These are phyloP conservation scores for Aspergillus neoniger DNA, from an alignment of 2,329 filamentous ascomycete genomes.

Conservation along the genomic window DNA sequence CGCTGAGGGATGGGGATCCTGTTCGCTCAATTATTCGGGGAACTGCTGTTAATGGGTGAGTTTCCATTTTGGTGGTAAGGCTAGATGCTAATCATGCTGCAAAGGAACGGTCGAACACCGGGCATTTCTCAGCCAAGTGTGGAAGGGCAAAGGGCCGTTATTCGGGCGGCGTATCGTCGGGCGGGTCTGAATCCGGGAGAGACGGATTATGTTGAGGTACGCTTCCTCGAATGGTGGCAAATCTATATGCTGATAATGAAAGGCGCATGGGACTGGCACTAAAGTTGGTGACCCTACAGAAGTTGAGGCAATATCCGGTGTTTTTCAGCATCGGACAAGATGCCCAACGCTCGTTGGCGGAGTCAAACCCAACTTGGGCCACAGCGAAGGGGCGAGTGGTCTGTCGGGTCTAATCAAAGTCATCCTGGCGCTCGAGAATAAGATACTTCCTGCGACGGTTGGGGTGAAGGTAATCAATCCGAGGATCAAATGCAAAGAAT, in stretches of 20 bases:
- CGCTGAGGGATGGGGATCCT: constrained; percentile 3
- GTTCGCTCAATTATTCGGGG: constrained; percentile 10
- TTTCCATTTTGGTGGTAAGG: neutral
- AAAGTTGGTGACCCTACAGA: constrained; percentile 11
- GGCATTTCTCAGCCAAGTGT: constrained; percentile 6
- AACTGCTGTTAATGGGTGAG: constrained; percentile 3
- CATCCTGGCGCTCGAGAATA: constrained; percentile 44
- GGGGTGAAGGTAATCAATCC: constrained; percentile 31
- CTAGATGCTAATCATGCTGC: neutral
- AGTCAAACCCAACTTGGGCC: constrained; percentile 37
- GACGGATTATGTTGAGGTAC: constrained; percentile 4
- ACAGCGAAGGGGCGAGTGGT: constrained; percentile 38
- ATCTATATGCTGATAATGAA: neutral
- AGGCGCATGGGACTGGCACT: constrained; percentile 15
- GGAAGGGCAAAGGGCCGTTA: neutral
- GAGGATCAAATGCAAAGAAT: constrained; percentile 24
- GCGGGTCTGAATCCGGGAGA: neutral
- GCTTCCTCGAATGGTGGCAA: neutral
- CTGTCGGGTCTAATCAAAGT: constrained; percentile 38
- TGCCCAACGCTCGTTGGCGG: constrained; percentile 30
- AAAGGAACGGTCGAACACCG: neutral
- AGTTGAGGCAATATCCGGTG: neutral
- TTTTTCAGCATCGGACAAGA: neutral
- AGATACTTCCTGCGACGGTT: constrained; percentile 33
- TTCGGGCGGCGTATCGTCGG: constrained; percentile 2